Evolutionary conservation across 768 basidiomycete genomes (phyloP), one percentile per base, ranked within the genome.

Genomic region (Suillus americanus): DNA sequence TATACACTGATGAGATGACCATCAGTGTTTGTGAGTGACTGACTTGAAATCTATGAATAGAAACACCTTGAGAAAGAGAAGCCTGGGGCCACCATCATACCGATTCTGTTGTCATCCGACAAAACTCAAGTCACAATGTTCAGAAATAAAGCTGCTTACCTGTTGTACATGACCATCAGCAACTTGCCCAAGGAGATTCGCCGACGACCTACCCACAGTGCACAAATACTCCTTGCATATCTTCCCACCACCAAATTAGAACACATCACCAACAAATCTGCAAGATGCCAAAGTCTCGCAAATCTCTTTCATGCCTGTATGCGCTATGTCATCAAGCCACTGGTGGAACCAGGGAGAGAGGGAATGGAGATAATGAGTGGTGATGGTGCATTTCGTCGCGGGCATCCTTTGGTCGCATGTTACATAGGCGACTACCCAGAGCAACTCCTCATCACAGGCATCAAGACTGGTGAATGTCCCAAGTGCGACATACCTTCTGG

Each of bases 301-400:
- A 79, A 80, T 46, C 66, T 83, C 0, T 82, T 79, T 64, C 81
- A 83, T 67, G 68, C 69, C 0, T 79, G 77, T 59, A 71, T 80
- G 67, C 10, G 62, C 3, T 41, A 64, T 10, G 73, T 81, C 8
- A 41, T 79, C 7, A 35, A 54, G 41, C 78, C 79, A 1, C 65
- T 82, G 1, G 62, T 67, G 3, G 30, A 56, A 2, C 71, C 78
- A 1, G 79, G 79, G 0, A 16, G 33, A 0, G 41, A 69, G 4
- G 81, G 80, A 5, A 65, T 79, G 13, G 40, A 67, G 0, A 72
- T 81, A 67, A 23, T 46, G 0, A 75, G 72, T 50, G 77, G 76
- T 2, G 75, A 79, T 62, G 78, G 80, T 0, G 67, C 81, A 20
- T 60, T 82, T 13, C 79, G 79, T 43, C 82, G 81, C 30, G 67